A percentile compares a stretch with the other conserved stretches of the same genome.
phyloP scores from a whole-genome alignment of 164 flowering plant species.

The Umbilicus rupestris region DNA sequence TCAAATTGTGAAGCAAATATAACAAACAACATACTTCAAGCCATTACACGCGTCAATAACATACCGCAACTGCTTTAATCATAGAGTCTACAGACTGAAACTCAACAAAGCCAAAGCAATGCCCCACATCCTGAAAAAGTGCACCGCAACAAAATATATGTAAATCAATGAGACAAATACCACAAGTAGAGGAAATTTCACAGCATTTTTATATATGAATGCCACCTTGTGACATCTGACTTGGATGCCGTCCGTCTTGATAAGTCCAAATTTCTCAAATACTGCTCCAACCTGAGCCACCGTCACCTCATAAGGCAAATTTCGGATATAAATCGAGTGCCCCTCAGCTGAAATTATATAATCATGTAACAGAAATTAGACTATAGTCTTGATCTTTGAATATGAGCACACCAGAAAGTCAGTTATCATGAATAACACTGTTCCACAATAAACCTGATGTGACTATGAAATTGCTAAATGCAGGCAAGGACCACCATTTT shows the following conservation, averaged over 20 bases:
- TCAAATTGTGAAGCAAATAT: neutral
- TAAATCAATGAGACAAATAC: neutral
- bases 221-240: slow-evolving; percentile 69
- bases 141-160: neutral
- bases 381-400: neutral
- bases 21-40: neutral
- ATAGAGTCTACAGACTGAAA: slow-evolving; percentile 46
- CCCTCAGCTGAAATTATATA: slow-evolving; percentile 40
- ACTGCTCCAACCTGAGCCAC: slow-evolving; percentile 46
- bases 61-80: slow-evolving; percentile 61
- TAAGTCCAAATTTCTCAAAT: slow-evolving; percentile 68
- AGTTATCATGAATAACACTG: neutral
- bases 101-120: slow-evolving; percentile 89
- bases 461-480: neutral
- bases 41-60: neutral
- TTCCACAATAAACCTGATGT: neutral
- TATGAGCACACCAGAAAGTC: neutral
- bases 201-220: slow-evolving; percentile 2
- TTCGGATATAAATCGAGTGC: slow-evolving; percentile 56
- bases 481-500: neutral
- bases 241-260: slow-evolving; percentile 70
- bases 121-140: slow-evolving; percentile 42
- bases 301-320: slow-evolving; percentile 42
- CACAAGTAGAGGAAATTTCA: neutral
- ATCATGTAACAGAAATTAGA: neutral